Evolutionary conservation across 441 rosid genomes (phyloP).

Genomic region (Mallotus japonicus): DNA sequence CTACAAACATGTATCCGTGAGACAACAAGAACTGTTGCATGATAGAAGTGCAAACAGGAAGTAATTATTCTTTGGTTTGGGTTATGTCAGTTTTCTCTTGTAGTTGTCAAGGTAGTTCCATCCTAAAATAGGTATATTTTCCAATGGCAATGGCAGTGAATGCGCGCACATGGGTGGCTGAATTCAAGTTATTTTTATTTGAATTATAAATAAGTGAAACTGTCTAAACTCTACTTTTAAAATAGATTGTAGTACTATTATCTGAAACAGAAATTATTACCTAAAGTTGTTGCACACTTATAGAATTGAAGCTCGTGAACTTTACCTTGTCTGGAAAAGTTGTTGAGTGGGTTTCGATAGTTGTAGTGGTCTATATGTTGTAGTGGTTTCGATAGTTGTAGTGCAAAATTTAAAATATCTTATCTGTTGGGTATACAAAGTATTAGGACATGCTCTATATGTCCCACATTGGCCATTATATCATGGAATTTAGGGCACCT

Average conservation of each 20-base stretch:
- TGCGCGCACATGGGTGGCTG: not conserved
- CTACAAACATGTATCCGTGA: not conserved
- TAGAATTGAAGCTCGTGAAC: too few relatives aligned
- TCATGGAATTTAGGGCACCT: too few relatives aligned
- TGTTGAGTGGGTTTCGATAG: not conserved
- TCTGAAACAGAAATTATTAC: conserved; percentile 1
- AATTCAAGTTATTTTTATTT: not conserved
- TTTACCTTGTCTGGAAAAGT: not conserved
- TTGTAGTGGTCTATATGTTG: too few relatives aligned
- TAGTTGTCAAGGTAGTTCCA: not conserved
- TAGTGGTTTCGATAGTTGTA: not conserved
- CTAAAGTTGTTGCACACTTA: not conserved
- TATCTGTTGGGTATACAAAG: not conserved
- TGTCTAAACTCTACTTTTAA: not conserved
- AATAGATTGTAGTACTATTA: not conserved
- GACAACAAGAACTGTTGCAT: not conserved
- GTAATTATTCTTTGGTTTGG: not conserved
- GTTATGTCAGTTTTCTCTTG: not conserved
- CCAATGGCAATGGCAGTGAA: not conserved
- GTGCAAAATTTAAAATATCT: not conserved
- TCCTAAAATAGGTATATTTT: not conserved
- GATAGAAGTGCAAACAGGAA: not conserved
- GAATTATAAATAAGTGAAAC: conserved; percentile 1
- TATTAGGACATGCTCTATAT: not conserved
- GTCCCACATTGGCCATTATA: too few relatives aligned